Base-by-base conservation (phyloP, 2,329 filamentous ascomycete species). In the Claviceps africana region DNA sequence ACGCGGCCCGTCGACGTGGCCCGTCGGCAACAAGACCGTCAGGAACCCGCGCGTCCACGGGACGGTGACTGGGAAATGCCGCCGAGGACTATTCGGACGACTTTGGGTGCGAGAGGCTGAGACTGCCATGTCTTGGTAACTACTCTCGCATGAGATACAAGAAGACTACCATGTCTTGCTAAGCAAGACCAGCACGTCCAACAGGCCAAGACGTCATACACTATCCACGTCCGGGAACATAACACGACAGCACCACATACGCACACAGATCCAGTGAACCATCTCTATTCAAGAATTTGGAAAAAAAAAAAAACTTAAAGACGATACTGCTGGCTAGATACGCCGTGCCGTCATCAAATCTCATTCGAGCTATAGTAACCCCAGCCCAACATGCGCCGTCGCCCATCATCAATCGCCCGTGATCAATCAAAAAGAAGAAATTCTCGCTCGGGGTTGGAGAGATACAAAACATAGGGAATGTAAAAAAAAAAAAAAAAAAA, bases 271-370 rank as follows among this genome's bases (percentile, higher is more conserved):
- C 4, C 40, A 44, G 17, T 35, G 15, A n/a, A 51, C 39, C 48
- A 30, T 51, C 43, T 51, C 37, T 54, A 48, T 54, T 51, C 52
- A 47, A 54, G 19, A 19, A n/a, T n/a, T n/a, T n/a, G n/a, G n/a
- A n/a, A n/a, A n/a, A n/a, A n/a, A 21, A 4, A 35, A 39, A 7
- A 37, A 35, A n/a, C 11, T 25, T 2, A 5, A 17, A 51, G 33
- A 42, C 15, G 47, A 22, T 47, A 37, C 43, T 50, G 37, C 47
- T 51, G 45, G 48, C 52, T 51, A 35, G 28, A 48, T 47, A 19
- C 35, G 52, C 52, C 52, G 2, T 22, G 17, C 44, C 28, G 37
- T 53, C 48, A 47, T 48, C 48, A 43, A 35, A 50, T 53, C 30
- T 31, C 48, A 48, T 44, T 37, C 48, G 47, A 51, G 17, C 47